Evolutionary conservation across 2,329 filamentous ascomycete genomes (phyloP).

Genomic region (Calonectria leucothoes): DNA sequence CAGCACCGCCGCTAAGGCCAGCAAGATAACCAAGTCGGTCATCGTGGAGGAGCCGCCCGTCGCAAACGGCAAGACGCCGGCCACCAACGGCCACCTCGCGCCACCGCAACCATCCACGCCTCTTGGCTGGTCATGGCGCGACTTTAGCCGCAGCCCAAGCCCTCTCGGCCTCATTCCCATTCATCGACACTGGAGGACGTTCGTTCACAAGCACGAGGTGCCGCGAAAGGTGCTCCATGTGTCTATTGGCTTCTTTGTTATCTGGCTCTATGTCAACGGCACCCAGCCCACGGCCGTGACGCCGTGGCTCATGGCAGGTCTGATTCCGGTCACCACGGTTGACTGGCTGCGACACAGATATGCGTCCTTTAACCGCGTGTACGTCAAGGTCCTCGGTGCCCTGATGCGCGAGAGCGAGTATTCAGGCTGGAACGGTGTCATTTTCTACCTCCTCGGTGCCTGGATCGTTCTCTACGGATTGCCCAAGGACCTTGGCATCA

Average conservation of each 20-base stretch:
- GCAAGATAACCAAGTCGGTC: conserved; percentile 38
- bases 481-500: conserved; percentile 92
- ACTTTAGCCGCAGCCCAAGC: conserved; percentile 90
- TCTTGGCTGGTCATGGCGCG: conserved; percentile 81
- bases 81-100: conserved; percentile 74
- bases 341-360: conserved; percentile 88
- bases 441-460: conserved; percentile 93
- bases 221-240: conserved; percentile 94
- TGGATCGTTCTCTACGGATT: conserved; percentile 89
- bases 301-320: conserved; percentile 81
- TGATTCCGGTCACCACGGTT: conserved; percentile 85
- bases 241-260: conserved; percentile 93
- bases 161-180: conserved; percentile 95
- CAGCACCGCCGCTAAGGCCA: conserved; percentile 45
- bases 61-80: conserved; percentile 48
- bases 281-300: conserved; percentile 82
- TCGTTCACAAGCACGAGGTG: conserved; percentile 97
- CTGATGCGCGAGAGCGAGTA: conserved; percentile 98
- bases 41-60: conserved; percentile 37
- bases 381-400: conserved; percentile 85
- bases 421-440: conserved; percentile 93
- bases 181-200: conserved; percentile 88
- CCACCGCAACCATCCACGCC: conserved; percentile 71
- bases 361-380: conserved; percentile 84
- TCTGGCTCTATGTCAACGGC: conserved; percentile 85